Evolutionary conservation across 345 rosid genomes (phyloP).

Genomic region (Citrus trifoliata): DNA sequence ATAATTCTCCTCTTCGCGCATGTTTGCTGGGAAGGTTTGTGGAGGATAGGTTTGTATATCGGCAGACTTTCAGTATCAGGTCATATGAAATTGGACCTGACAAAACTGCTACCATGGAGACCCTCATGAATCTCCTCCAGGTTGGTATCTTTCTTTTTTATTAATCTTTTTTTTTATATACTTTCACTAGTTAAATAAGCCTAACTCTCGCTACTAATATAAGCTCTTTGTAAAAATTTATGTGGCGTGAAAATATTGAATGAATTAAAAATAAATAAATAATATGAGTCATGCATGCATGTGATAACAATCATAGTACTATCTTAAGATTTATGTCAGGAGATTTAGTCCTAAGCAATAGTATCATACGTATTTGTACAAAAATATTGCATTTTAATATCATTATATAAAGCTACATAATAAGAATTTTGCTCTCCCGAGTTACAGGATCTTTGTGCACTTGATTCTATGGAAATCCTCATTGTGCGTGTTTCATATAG

Average conservation of each 20-base stretch:
- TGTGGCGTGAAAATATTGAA: too few species aligned
- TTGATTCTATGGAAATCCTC: not conserved
- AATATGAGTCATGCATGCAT: too few species aligned
- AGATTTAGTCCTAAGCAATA: too few species aligned
- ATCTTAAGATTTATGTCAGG: too few species aligned
- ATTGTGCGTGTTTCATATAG: not conserved
- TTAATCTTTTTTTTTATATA: not conserved
- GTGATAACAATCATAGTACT: too few species aligned
- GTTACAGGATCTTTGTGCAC: too few species aligned
- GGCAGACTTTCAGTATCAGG: slow-evolving; percentile 57
- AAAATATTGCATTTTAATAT: too few species aligned
- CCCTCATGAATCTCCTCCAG: slow-evolving; percentile 68
- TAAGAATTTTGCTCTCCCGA: too few species aligned
- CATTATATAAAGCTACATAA: too few species aligned
- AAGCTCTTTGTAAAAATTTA: too few species aligned
- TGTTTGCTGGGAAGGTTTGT: slow-evolving; percentile 53
- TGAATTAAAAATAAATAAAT: too few species aligned
- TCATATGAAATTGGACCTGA: slow-evolving; percentile 73
- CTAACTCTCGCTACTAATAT: not conserved
- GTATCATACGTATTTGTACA: too few species aligned
- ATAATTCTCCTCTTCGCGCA: slow-evolving; percentile 19
- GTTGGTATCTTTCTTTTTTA: slow-evolving; percentile 19
- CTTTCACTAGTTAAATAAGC: not conserved
- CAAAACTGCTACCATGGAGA: slow-evolving; percentile 72
- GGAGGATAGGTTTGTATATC: slow-evolving; percentile 44